Percentiles rank a stretch among this genome's conserved stretches.
Conservation (phyloP, 2,329 filamentous ascomycete genomes). For the Magnaporthiopsis rhizophila region DNA sequence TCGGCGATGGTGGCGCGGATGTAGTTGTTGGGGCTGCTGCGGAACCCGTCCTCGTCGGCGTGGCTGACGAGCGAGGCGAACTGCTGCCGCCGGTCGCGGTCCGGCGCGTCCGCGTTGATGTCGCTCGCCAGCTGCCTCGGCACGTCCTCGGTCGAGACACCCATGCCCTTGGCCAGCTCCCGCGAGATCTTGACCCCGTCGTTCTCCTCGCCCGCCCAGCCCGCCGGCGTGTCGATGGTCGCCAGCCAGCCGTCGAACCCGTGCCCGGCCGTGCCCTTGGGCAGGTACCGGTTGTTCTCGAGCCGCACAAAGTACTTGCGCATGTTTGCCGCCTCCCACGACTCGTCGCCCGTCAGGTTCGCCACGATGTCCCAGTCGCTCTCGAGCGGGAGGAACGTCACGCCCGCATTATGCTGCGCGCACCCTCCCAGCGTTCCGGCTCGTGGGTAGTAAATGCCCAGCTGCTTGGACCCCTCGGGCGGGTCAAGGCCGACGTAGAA, state of each 20-base stretch:
- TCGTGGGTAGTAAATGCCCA: conserved; percentile 39
- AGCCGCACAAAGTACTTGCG: conserved; percentile 48
- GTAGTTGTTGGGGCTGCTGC: conserved; percentile 37
- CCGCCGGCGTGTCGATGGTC: conserved; percentile 13
- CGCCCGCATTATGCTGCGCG: conserved; percentile 52
- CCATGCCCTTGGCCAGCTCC: conserved; percentile 28
- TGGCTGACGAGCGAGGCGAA: conserved; percentile 23
- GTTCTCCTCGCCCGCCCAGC: conserved; percentile 27
- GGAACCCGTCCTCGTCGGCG: conserved; percentile 18
- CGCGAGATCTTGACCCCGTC: conserved; percentile 14
- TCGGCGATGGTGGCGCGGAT: conserved; percentile 22
- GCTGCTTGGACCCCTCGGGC: conserved; percentile 25
- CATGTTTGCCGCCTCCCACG: conserved; percentile 53
- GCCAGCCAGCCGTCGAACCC: conserved; percentile 48
- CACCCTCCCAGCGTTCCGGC: conserved; percentile 40
- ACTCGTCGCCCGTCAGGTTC: conserved; percentile 48
- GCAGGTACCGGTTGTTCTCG: conserved; percentile 47
- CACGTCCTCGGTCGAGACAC: conserved; percentile 17
- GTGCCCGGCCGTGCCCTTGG: conserved; percentile 35
- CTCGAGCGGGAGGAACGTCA: conserved; percentile 49
- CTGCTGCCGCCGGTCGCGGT: conserved; percentile 20
- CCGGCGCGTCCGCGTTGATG: conserved; percentile 17
- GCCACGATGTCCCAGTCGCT: conserved; percentile 51
- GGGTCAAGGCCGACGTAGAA: conserved; percentile 31
- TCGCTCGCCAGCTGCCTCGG: conserved; percentile 19